Percentiles rank a stretch among this genome's conserved stretches.
phyloP scores from a whole-genome alignment of 148 eudicot species.

The Hydrangea macrophylla region DNA sequence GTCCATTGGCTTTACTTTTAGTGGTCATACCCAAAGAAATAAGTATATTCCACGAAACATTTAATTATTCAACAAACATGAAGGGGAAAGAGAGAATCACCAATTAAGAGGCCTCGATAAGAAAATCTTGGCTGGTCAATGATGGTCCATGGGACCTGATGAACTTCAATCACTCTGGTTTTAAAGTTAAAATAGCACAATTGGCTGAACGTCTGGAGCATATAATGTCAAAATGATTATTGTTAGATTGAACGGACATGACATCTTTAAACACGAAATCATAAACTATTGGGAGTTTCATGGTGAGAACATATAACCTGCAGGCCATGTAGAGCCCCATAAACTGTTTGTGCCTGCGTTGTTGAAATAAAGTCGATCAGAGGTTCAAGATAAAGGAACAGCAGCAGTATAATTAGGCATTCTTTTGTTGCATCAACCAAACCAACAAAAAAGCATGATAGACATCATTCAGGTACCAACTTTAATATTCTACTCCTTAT shows the following conservation, averaged over 20 bases:
- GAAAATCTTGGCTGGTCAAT: constrained; percentile 79
- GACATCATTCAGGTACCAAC: neutral
- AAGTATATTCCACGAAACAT: neutral
- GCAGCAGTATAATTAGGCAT: neutral
- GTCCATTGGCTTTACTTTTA: neutral
- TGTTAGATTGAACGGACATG: neutral
- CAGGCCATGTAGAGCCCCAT: constrained; percentile 91
- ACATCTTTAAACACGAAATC: constrained; percentile 1
- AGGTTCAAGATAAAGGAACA: neutral
- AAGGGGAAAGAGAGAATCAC: constrained; percentile 28
- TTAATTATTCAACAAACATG: neutral
- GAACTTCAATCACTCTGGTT: constrained; percentile 57
- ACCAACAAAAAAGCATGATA: neutral
- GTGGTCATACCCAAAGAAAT: neutral
- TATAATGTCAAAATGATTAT: neutral
- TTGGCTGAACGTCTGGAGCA: constrained; percentile 89
- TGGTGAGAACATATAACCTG: constrained; percentile 47
- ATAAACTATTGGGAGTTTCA: constrained; percentile 3
- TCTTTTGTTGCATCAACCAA: neutral
- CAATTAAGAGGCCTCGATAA: constrained; percentile 83
- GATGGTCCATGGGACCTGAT: constrained; percentile 65
- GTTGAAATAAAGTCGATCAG: neutral
- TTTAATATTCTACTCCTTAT: neutral
- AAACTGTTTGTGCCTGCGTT: constrained; percentile 84
- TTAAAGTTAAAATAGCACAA: constrained; percentile 58